Evolutionary conservation across 2,329 filamentous ascomycete species (phyloP).

Genomic region (Epichloe typhina): DNA sequence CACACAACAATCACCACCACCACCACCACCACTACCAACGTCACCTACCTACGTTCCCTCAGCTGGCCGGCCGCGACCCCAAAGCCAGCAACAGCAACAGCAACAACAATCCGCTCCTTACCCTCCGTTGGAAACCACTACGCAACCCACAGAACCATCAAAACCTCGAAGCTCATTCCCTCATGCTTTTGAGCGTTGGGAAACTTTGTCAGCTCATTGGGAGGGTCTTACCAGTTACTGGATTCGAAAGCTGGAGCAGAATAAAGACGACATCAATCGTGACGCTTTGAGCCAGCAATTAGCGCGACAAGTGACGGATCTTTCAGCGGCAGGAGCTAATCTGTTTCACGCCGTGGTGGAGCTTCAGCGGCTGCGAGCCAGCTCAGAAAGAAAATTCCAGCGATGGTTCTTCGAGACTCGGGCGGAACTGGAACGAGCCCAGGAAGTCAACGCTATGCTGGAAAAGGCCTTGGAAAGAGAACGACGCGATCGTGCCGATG

Average conservation of each 20-base stretch:
- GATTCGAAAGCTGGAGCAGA: slow-evolving; percentile 86
- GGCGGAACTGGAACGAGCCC: slow-evolving; percentile 70
- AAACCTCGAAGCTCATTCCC: slow-evolving; percentile 64
- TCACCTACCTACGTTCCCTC: slow-evolving; percentile 3
- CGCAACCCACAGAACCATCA: slow-evolving; percentile 11
- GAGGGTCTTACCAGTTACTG: slow-evolving; percentile 95
- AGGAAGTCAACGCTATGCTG: slow-evolving; percentile 72
- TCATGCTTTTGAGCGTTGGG: slow-evolving; percentile 96
- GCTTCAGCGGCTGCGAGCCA: slow-evolving; percentile 81
- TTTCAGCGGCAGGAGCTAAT: slow-evolving; percentile 95
- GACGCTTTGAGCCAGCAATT: slow-evolving; percentile 80
- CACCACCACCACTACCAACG: not conserved
- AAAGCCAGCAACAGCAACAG: slow-evolving; percentile 6
- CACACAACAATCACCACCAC: slow-evolving; percentile 8
- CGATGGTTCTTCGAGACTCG: slow-evolving; percentile 97
- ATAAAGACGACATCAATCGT: slow-evolving; percentile 69
- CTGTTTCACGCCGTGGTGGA: slow-evolving; percentile 97
- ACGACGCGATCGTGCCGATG: slow-evolving; percentile 53
- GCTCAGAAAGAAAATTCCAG: slow-evolving; percentile 94
- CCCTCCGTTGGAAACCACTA: slow-evolving; percentile 7
- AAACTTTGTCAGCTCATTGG: slow-evolving; percentile 93
- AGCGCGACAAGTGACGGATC: slow-evolving; percentile 84
- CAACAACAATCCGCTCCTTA: not conserved
- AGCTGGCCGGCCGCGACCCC: slow-evolving; percentile 6
- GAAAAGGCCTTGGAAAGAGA: slow-evolving; percentile 64